A percentile compares a stretch with the other conserved stretches of the same genome.
phyloP scores from a whole-genome alignment of 2,329 filamentous ascomycete species.

The Ascocoryne sarcoides region DNA sequence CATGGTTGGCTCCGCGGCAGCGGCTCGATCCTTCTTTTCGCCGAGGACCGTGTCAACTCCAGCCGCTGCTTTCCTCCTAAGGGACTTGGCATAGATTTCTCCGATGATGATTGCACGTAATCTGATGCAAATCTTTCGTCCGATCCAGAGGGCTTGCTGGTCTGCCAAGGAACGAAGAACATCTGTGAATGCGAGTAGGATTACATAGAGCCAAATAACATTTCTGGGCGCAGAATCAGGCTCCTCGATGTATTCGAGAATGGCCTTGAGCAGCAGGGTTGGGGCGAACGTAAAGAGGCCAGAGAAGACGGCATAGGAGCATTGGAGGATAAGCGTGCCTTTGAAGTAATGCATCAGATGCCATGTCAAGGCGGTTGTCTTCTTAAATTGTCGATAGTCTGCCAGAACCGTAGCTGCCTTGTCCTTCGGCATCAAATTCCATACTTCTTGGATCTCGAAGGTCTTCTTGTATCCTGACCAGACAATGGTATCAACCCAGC shows the following conservation, averaged over 20 bases:
- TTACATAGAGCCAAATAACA: slow-evolving; percentile 93
- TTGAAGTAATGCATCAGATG: slow-evolving; percentile 84
- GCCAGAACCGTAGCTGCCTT: slow-evolving; percentile 75
- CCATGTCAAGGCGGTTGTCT: slow-evolving; percentile 67
- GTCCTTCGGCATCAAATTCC: slow-evolving; percentile 83
- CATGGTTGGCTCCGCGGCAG: slow-evolving; percentile 31
- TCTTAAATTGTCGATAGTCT: slow-evolving; percentile 78
- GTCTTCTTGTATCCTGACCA: slow-evolving; percentile 82
- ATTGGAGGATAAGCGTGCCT: slow-evolving; percentile 65
- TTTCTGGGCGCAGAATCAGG: slow-evolving; percentile 68
- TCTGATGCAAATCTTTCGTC: slow-evolving; percentile 87
- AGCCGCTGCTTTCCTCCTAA: slow-evolving; percentile 81
- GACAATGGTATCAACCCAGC: slow-evolving; percentile 85
- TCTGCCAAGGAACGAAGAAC: slow-evolving; percentile 73
- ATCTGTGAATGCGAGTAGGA: slow-evolving; percentile 77
- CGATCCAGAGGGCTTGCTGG: slow-evolving; percentile 84
- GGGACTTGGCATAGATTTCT: slow-evolving; percentile 92
- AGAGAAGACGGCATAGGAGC: slow-evolving; percentile 67
- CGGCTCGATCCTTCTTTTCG: slow-evolving; percentile 36
- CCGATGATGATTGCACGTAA: slow-evolving; percentile 92
- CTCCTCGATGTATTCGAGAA: slow-evolving; percentile 87
- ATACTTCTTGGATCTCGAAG: slow-evolving; percentile 76
- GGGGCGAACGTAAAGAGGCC: slow-evolving; percentile 85
- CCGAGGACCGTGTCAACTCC: slow-evolving; percentile 67
- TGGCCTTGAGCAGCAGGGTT: slow-evolving; percentile 81